Conservation (phyloP, 2,329 filamentous ascomycete species). For the Diplodia intermedia region DNA sequence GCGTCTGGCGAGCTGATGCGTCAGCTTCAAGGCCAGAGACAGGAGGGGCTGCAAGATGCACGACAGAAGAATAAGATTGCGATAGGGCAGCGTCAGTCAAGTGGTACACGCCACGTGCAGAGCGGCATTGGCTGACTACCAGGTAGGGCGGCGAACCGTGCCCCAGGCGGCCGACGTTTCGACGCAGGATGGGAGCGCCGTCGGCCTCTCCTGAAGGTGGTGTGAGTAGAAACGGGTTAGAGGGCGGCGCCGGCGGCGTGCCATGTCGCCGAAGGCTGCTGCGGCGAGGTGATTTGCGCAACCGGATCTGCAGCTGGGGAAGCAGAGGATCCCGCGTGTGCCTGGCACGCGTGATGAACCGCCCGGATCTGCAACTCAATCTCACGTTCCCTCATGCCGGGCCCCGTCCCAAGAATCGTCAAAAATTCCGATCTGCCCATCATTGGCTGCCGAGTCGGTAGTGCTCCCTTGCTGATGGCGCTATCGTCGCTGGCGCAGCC, state of each 20-base stretch:
- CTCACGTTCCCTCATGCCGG: constrained; percentile 21
- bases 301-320: constrained; percentile 14
- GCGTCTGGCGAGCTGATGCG: neutral
- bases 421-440: constrained; percentile 11
- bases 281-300: neutral
- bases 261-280: neutral
- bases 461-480: constrained; percentile 16
- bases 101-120: constrained; percentile 2
- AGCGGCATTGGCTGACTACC: neutral
- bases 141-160: neutral
- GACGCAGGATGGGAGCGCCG: neutral
- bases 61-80: neutral
- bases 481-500: constrained; percentile 17
- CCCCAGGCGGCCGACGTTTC: constrained; percentile 22
- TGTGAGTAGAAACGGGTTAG: neutral
- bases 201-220: too few relatives aligned
- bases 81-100: neutral
- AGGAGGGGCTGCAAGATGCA: neutral
- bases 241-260: constrained; percentile 4
- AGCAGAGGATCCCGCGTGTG: constrained; percentile 4
- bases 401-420: neutral
- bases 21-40: too few relatives aligned
- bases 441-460: constrained; percentile 22
- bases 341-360: neutral
- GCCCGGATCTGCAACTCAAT: constrained; percentile 25